Evolutionary conservation across 2,329 filamentous ascomycete genomes (phyloP).

Genomic region (Aspergillus pseudoglaucus): DNA sequence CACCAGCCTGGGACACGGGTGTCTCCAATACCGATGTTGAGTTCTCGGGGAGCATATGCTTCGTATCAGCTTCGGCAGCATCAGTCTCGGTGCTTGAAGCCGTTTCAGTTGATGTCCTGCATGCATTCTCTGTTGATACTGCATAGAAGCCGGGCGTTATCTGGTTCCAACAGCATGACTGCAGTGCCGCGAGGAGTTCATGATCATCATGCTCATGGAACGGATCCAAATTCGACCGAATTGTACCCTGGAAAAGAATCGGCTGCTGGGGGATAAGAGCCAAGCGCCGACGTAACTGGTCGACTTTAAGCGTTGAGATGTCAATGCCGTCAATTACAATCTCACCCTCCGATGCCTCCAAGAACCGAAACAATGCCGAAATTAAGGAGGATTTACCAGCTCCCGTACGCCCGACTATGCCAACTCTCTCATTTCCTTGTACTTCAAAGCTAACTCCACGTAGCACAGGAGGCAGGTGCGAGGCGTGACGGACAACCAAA

Average conservation of each 20-base stretch:
- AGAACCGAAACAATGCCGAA: slow-evolving; percentile 69
- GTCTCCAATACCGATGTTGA: slow-evolving; percentile 41
- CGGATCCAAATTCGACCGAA: slow-evolving; percentile 69
- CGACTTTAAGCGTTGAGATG: slow-evolving; percentile 63
- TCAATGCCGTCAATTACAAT: slow-evolving; percentile 69
- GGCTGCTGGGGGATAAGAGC: slow-evolving; percentile 78
- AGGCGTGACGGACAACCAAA: slow-evolving; percentile 63
- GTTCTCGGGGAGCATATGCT: no score
- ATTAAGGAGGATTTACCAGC: slow-evolving; percentile 73
- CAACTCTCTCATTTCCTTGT: slow-evolving; percentile 59
- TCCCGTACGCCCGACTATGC: slow-evolving; percentile 72
- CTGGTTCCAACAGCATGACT: slow-evolving; percentile 56
- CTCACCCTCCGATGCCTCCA: slow-evolving; percentile 60
- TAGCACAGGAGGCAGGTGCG: slow-evolving; percentile 62
- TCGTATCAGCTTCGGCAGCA: no score
- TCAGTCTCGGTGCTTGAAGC: no score
- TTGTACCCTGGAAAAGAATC: slow-evolving; percentile 69
- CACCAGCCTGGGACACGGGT: slow-evolving; percentile 63
- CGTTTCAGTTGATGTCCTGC: neutral
- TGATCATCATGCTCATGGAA: slow-evolving; percentile 63
- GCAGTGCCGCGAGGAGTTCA: slow-evolving; percentile 62
- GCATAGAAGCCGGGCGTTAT: neutral
- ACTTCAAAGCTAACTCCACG: slow-evolving; percentile 63
- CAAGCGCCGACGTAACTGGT: slow-evolving; percentile 63
- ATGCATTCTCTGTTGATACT: neutral